A percentile compares a stretch with the other conserved stretches of the same genome.
phyloP scores from a whole-genome alignment of 2,329 filamentous ascomycete species.

The Exophiala aquamarina region DNA sequence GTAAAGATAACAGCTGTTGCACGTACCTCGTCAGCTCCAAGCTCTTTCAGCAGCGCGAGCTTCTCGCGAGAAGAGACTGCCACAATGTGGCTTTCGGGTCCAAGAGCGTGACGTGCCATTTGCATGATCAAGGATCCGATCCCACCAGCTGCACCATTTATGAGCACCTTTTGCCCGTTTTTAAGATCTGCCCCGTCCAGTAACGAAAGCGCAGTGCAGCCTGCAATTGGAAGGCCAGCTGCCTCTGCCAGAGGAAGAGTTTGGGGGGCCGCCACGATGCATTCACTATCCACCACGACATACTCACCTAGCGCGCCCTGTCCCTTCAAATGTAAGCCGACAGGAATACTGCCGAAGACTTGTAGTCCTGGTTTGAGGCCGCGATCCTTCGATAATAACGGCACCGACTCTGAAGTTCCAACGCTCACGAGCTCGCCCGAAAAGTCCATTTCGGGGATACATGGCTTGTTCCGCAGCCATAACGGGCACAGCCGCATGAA shows the following conservation, averaged over 20 bases:
- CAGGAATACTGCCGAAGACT: conserved; percentile 6
- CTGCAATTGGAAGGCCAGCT: conserved; percentile 3
- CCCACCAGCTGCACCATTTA: conserved; percentile 8
- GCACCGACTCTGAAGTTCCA: neutral
- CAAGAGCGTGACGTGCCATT: neutral
- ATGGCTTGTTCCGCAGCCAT: conserved; percentile 1
- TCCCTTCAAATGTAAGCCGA: conserved; percentile 1
- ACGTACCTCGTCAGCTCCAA: conserved; percentile 7
- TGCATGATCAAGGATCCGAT: conserved; percentile 4
- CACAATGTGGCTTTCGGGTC: neutral
- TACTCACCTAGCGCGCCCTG: conserved; percentile 1
- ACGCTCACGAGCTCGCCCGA: conserved; percentile 3
- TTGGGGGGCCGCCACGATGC: neutral
- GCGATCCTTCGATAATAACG: neutral
- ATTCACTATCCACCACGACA: neutral
- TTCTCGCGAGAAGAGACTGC: conserved; percentile 3
- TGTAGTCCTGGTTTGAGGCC: neutral
- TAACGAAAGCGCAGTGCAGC: conserved; percentile 1
- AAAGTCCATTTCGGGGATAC: conserved; percentile 10
- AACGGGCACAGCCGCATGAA: conserved; percentile 9
- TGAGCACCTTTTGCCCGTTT: neutral
- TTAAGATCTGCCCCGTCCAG: neutral
- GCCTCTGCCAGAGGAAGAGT: neutral
- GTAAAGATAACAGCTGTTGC: too few species aligned
- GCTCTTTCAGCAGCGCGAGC: neutral